Conservation (phyloP, 306 rosid species). For the Cucurbita pepo region DNA sequence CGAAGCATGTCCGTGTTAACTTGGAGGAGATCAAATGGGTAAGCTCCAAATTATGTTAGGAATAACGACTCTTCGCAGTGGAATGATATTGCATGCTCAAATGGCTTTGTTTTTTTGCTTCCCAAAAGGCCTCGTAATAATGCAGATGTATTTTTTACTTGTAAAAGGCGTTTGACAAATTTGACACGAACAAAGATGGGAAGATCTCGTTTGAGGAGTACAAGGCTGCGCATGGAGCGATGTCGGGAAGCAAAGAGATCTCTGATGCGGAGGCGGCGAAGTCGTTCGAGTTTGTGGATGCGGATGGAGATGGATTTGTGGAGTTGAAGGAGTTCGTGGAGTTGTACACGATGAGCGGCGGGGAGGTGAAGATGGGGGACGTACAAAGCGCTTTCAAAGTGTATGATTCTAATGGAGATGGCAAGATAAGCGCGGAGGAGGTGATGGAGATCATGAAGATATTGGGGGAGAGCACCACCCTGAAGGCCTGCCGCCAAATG, state of each 20-base stretch:
- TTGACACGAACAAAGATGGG: constrained; percentile 57
- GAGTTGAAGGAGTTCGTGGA: constrained; percentile 52
- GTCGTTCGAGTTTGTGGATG: constrained; percentile 35
- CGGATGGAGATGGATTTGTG: constrained; percentile 57
- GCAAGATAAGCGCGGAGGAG: constrained; percentile 71
- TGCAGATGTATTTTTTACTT: no score
- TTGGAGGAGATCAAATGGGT: constrained; percentile 50
- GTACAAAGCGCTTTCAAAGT: constrained; percentile 45
- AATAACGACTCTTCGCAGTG: no score
- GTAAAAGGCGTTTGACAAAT: constrained; percentile 34
- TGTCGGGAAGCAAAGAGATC: constrained; percentile 18
- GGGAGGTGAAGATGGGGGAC: constrained; percentile 21
- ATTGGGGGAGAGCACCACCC: constrained; percentile 46
- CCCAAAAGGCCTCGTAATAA: no score
- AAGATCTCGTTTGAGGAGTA: constrained; percentile 50
- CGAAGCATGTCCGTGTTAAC: constrained; percentile 16
- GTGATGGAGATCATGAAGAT: constrained; percentile 34
- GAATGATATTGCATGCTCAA: no score
- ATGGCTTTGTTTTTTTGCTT: no score
- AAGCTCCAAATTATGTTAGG: neutral
- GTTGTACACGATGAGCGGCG: constrained; percentile 31
- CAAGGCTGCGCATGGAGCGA: constrained; percentile 34
- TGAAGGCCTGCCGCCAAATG: constrained; percentile 46
- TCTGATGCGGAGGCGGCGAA: constrained; percentile 33
- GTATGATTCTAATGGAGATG: constrained; percentile 68